Evolutionary conservation across 2,329 filamentous ascomycete genomes (phyloP), one percentile per base, ranked within the genome.

Genomic region (Botryosphaeria dothidea): DNA sequence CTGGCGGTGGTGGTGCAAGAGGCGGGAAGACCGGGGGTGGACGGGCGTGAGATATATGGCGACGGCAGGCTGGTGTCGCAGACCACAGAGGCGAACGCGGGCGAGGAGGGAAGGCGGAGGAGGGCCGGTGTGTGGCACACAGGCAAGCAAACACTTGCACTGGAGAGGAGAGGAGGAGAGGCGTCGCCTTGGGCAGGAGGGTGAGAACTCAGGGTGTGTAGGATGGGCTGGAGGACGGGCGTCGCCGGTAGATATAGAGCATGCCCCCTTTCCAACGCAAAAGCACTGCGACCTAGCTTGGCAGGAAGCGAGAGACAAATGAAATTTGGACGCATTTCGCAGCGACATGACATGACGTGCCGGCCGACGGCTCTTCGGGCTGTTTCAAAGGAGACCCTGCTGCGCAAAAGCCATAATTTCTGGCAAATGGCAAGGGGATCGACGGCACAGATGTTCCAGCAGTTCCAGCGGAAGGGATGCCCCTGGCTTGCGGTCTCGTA

Each of bases 301-400:
- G 72, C 75, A 69, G 67, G 67, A 72, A 73, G 72, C 73, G 71
- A 76, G 72, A 77, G 72, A 76, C 74, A 75, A 73, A 72, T 74
- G 70, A 77, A 77, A 77, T 77, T 66, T 62, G 72, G 72, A 69
- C 71, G 74, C 71, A 72, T 72, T 72, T 70, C 75, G 74, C 74
- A 71, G 62, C 68, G 66, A 65, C 65, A 71, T 65, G 63, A 71
- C 75, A 77, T 77, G 75, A 77, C 75, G 74, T 77, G 73, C 74
- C 75, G 74, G 70, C 72, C 71, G 74, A 75, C 73, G 73, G 73
- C 70, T 67, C 74, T 71, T 71, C 73, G 72, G 72, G 70, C 65
- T 75, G 74, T 77, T 75, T 75, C 73, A 75, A 73, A 66, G 57
- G 64, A 66, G 60, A 66, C 57, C 66, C 64, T 66, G 66, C 66